Evolutionary conservation across 768 basidiomycete genomes (phyloP).

Genomic region (Auricularia auricula-judae): DNA sequence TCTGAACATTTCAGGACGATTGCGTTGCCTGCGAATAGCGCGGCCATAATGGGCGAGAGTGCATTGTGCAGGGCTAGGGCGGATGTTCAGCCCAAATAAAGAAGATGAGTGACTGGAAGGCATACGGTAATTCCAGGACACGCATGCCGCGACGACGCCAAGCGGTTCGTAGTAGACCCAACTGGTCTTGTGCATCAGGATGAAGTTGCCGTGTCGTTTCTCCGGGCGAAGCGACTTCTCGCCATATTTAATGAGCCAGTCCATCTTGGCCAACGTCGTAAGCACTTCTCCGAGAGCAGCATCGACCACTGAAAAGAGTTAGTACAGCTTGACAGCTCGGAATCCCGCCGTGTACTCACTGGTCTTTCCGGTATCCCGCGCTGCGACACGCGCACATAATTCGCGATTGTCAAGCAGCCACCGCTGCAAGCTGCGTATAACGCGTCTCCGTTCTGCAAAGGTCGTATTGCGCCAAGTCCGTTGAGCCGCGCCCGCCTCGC

Average conservation of each 20-base stretch:
- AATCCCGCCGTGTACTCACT: conserved; percentile 33
- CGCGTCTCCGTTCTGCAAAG: conserved; percentile 69
- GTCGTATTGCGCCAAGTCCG: conserved; percentile 60
- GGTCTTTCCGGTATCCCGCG: conserved; percentile 93
- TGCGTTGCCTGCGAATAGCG: conserved; percentile 83
- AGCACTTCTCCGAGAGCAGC: conserved; percentile 91
- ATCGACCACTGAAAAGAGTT: conserved; percentile 58
- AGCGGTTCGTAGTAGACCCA: conserved; percentile 81
- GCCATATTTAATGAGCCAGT: conserved; percentile 83
- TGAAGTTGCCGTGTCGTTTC: conserved; percentile 50
- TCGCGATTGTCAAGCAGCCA: conserved; percentile 94
- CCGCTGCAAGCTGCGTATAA: conserved; percentile 76
- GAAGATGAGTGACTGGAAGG: conserved; percentile 3
- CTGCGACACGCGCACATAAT: conserved; percentile 73
- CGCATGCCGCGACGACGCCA: conserved; percentile 85
- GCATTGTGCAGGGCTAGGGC: conserved; percentile 81
- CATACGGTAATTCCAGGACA: conserved; percentile 92
- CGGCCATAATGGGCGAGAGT: conserved; percentile 86
- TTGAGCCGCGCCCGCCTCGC: conserved; percentile 53
- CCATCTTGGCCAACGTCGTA: conserved; percentile 89
- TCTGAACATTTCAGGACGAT: conserved; percentile 89
- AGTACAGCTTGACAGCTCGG: conserved; percentile 4
- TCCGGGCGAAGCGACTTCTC: conserved; percentile 68
- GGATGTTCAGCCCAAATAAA: neutral
- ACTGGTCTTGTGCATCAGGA: conserved; percentile 67